Conservation (phyloP, 345 rosid genomes). For the Kernera saxatilis region DNA sequence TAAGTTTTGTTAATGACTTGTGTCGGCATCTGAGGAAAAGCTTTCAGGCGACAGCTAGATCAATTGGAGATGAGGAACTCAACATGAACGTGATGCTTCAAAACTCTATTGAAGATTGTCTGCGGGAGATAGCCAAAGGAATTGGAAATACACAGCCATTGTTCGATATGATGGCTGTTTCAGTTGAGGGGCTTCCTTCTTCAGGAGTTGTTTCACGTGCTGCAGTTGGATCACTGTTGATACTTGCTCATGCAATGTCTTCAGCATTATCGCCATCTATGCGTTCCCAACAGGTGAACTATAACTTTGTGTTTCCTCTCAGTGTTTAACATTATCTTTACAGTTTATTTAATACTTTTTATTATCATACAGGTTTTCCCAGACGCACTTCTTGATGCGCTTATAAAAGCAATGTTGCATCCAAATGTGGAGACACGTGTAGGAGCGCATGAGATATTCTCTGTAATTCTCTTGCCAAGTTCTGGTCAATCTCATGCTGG, state of each 20-base stretch:
- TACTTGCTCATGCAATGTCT: conserved; percentile 80
- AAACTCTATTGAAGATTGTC: conserved; percentile 87
- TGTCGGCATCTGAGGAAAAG: conserved; percentile 95
- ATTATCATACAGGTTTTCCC: conserved; percentile 59
- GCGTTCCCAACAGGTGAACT: conserved; percentile 57
- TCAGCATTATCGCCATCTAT: conserved; percentile 45
- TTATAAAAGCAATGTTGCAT: conserved; percentile 83
- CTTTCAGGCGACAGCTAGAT: conserved; percentile 66
- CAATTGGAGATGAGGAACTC: conserved; percentile 62
- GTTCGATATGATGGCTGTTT: conserved; percentile 77
- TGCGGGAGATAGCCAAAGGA: conserved; percentile 86
- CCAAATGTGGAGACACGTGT: conserved; percentile 79
- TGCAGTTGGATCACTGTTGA: conserved; percentile 65
- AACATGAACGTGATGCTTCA: conserved; percentile 64
- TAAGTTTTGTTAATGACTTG: conserved; percentile 77
- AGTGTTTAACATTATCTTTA: neutral
- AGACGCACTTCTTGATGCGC: conserved; percentile 70
- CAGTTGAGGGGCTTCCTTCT: conserved; percentile 78
- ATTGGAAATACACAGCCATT: conserved; percentile 57
- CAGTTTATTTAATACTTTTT: neutral
- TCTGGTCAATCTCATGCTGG: conserved; percentile 43
- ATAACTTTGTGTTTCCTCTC: neutral
- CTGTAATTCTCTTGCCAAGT: conserved; percentile 69
- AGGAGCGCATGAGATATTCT: conserved; percentile 82
- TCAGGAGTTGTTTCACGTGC: conserved; percentile 72